phyloP scores from a whole-genome alignment of 768 basidiomycete genomes.

The Termitomyces bulborhizus region DNA sequence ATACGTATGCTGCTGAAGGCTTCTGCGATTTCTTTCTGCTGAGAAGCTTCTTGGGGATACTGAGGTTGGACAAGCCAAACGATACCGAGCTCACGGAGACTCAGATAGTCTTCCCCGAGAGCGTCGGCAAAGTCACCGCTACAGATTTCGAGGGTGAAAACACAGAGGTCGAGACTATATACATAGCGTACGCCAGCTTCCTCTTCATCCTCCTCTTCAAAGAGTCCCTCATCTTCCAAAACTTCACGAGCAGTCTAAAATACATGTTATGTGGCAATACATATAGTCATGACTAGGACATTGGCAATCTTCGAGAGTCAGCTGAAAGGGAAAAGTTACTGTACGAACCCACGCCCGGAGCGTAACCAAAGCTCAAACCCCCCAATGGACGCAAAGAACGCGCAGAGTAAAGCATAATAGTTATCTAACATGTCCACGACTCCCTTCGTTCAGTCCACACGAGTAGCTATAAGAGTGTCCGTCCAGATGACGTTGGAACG shows the following conservation, averaged over 20 bases:
- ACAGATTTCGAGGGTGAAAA: neutral
- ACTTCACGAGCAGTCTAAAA: conserved; percentile 43
- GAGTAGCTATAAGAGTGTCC: conserved; percentile 52
- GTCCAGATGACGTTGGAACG: conserved; percentile 28
- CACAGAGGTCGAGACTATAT: neutral
- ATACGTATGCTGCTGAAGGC: conserved; percentile 43
- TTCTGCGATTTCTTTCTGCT: conserved; percentile 50
- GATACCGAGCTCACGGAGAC: conserved; percentile 81
- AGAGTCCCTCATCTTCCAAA: conserved; percentile 57
- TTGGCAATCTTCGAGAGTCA: conserved; percentile 54
- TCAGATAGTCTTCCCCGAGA: conserved; percentile 91
- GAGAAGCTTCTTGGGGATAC: conserved; percentile 73
- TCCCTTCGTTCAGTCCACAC: conserved; percentile 67
- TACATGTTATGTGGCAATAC: neutral
- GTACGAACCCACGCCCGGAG: conserved; percentile 61
- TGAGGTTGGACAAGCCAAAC: conserved; percentile 70
- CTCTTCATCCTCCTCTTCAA: conserved; percentile 48
- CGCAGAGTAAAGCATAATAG: conserved; percentile 59
- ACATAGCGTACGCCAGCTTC: conserved; percentile 62
- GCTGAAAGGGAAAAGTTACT: neutral
- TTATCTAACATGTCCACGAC: conserved; percentile 59
- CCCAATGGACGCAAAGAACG: conserved; percentile 75
- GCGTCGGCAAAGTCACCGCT: conserved; percentile 86
- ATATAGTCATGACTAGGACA: conserved; percentile 69
- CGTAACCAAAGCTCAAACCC: conserved; percentile 75